A percentile compares a stretch with the other conserved stretches of the same genome.
Conservation (phyloP, 257 asterid species). For the Ilex aquifolium region DNA sequence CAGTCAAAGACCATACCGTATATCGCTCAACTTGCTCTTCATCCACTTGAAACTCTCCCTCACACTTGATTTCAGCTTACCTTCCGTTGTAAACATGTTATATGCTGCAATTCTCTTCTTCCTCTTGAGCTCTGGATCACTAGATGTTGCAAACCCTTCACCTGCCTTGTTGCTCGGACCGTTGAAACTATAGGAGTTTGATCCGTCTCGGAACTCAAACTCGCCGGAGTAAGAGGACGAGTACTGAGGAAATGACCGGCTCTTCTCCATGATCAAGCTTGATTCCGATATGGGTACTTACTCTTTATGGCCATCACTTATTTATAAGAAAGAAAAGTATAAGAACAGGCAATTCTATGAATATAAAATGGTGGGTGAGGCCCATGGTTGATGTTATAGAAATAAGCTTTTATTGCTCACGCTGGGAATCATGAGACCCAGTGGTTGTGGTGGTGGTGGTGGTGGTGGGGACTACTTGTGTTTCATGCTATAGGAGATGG, state of each 20-base stretch:
- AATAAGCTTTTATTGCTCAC: conserved; percentile 29
- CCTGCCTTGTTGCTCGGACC: conserved; percentile 36
- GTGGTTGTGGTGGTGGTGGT: conserved; percentile 7
- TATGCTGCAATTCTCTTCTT: conserved; percentile 71
- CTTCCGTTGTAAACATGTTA: conserved; percentile 55
- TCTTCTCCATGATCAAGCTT: conserved; percentile 48
- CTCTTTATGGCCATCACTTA: neutral
- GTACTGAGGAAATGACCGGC: conserved; percentile 55
- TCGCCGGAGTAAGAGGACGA: conserved; percentile 28
- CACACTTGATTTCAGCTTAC: conserved; percentile 61
- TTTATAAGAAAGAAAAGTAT: conserved; percentile 16
- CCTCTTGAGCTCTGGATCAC: conserved; percentile 64
- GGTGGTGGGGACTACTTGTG: conserved; percentile 21
- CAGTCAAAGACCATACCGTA: conserved; percentile 24
- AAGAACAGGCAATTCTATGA: conserved; percentile 28
- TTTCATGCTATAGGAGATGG: neutral
- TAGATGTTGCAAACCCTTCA: conserved; percentile 25
- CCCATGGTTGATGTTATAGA: neutral
- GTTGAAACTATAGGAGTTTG: conserved; percentile 44
- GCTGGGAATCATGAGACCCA: conserved; percentile 19
- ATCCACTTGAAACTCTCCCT: conserved; percentile 77
- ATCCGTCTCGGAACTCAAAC: conserved; percentile 13
- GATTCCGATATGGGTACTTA: no score
- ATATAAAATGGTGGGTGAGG: neutral
- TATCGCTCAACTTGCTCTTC: conserved; percentile 51